Evolutionary conservation across 495 filamentous ascomycete species (phyloP).

Genomic region (Hyaloscypha bicolor): DNA sequence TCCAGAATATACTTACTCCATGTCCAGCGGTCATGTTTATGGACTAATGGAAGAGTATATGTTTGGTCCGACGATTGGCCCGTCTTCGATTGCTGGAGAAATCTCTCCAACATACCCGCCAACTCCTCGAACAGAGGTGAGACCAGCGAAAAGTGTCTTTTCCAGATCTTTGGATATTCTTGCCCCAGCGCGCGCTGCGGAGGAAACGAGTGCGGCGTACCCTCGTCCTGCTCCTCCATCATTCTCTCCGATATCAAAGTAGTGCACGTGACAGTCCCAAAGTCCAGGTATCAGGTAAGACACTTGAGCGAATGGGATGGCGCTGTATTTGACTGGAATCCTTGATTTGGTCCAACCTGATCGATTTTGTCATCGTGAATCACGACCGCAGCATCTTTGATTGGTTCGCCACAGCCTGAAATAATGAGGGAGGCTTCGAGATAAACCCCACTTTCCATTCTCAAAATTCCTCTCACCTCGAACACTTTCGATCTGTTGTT

Average conservation of each 20-base stretch:
- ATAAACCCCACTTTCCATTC: not conserved
- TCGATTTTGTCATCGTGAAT: conserved; percentile 44
- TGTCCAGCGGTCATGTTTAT: conserved; percentile 25
- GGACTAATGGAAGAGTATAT: conserved; percentile 46
- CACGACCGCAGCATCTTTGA: conserved; percentile 43
- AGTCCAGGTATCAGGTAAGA: conserved; percentile 54
- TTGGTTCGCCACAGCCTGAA: conserved; percentile 46
- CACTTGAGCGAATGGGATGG: conserved; percentile 31
- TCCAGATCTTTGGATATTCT: conserved; percentile 42
- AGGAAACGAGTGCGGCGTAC: conserved; percentile 11
- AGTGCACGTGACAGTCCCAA: conserved; percentile 57
- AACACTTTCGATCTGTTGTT: not conserved
- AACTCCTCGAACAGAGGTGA: conserved; percentile 55
- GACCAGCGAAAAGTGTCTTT: conserved; percentile 49
- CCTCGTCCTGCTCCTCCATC: conserved; percentile 11
- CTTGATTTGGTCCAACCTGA: conserved; percentile 42
- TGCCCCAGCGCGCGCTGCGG: conserved; percentile 37
- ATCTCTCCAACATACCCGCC: conserved; percentile 49
- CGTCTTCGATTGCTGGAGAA: conserved; percentile 45
- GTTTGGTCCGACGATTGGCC: conserved; percentile 48
- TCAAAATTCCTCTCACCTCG: not conserved
- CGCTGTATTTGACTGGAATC: conserved; percentile 40
- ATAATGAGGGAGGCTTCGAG: conserved; percentile 43
- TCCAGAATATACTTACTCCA: conserved; percentile 11
- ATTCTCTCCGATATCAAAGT: conserved; percentile 29